A percentile compares a stretch with the other conserved stretches of the same genome.
phyloP scores from a whole-genome alignment of 352 stramenopile genomes.

The Elongisporangium anandrum region DNA sequence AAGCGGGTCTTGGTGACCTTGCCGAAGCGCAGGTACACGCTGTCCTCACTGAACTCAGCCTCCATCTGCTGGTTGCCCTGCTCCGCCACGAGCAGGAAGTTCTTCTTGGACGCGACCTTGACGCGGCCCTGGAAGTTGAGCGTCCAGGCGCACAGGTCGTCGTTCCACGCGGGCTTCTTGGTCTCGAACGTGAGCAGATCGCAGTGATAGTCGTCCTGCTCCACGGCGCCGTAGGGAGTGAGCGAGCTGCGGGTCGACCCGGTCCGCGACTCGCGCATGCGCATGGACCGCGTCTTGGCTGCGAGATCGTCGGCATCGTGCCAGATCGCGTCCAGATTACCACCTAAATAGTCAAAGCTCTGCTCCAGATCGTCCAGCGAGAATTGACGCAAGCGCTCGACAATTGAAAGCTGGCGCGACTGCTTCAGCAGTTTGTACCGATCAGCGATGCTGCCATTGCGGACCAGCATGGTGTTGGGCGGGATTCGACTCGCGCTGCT shows the following conservation, averaged over 20 bases:
- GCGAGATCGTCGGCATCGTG: conserved; percentile 50
- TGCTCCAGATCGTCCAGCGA: conserved; percentile 54
- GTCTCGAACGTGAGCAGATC: conserved; percentile 84
- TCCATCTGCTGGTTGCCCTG: conserved; percentile 55
- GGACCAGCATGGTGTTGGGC: conserved; percentile 38
- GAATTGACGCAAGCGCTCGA: conserved; percentile 50
- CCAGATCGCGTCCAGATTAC: conserved; percentile 26
- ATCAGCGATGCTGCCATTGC: conserved; percentile 50
- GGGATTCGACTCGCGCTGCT: conserved; percentile 39
- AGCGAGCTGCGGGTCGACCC: conserved; percentile 16
- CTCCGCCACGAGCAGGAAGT: conserved; percentile 74
- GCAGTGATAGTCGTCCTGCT: conserved; percentile 68
- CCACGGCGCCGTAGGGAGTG: conserved; percentile 59
- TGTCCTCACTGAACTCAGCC: conserved; percentile 40
- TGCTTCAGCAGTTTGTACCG: conserved; percentile 57
- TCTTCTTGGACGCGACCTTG: conserved; percentile 91
- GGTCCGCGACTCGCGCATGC: conserved; percentile 23
- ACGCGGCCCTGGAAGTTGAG: conserved; percentile 89
- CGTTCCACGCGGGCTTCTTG: conserved; percentile 82
- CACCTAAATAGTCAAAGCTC: conserved; percentile 29
- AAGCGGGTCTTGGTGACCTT: conserved; percentile 84
- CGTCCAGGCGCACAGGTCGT: conserved; percentile 78
- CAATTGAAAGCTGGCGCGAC: conserved; percentile 35
- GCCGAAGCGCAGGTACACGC: conserved; percentile 64
- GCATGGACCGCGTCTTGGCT: conserved; percentile 27